Evolutionary conservation across 257 asterid genomes (phyloP).

Genomic region (Paulownia fortunei): DNA sequence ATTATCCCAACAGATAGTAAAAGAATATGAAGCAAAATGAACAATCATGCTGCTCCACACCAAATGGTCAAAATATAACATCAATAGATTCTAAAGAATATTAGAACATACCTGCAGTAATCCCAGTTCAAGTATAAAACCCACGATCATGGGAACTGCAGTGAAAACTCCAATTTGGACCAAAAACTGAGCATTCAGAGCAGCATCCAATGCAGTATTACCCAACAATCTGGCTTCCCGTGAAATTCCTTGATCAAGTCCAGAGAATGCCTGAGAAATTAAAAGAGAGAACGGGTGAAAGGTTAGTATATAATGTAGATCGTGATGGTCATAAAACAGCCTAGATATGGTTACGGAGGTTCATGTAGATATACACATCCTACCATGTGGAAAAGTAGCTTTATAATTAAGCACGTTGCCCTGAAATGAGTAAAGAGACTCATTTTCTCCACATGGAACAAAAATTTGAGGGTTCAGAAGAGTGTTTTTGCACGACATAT

Average conservation of each 20-base stretch:
- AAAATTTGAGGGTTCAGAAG: background rate
- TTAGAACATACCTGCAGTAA: conserved; percentile 71
- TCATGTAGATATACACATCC: background rate
- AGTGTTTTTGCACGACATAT: background rate
- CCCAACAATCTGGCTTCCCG: conserved; percentile 61
- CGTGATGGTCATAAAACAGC: conserved; percentile 2
- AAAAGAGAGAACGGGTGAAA: conserved; percentile 6
- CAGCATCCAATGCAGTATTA: conserved; percentile 87
- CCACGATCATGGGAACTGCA: conserved; percentile 97
- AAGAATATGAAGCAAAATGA: conserved; percentile 1
- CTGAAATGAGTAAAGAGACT: background rate
- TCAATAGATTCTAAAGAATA: conserved; percentile 9
- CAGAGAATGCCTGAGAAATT: conserved; percentile 86
- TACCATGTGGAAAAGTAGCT: background rate
- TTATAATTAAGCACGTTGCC: background rate
- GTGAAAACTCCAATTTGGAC: conserved; percentile 98
- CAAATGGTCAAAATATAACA: conserved; percentile 20
- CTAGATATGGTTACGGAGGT: background rate
- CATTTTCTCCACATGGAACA: background rate
- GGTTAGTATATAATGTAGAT: background rate
- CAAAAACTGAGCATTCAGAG: conserved; percentile 91
- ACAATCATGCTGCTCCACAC: conserved; percentile 11
- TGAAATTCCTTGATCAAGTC: conserved; percentile 88
- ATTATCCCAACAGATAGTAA: background rate
- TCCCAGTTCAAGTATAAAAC: conserved; percentile 91